Base-by-base conservation (phyloP, 257 asterid species). In the Gynochthodes officinalis region DNA sequence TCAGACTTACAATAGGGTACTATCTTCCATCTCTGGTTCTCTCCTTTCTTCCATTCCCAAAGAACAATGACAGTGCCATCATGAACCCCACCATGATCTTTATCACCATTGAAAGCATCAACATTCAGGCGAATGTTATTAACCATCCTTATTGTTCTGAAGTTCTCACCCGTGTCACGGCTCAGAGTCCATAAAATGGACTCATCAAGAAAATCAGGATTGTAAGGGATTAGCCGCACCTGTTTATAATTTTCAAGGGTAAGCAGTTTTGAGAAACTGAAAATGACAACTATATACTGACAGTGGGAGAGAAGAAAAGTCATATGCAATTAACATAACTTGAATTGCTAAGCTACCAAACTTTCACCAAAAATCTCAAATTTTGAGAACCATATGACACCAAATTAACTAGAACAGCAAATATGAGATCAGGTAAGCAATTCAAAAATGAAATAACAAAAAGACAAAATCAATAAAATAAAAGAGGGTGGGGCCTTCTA, bases 1-100 rank as follows among this genome's bases (percentile, higher is more conserved):
- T n/a, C 69, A 70, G 80, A 85, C 95, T 88, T 83, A 92, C 98
- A 92, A 77, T 83, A 71, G 48, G 84, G 92, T 54, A 82, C 81
- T 60, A 92, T 90, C 85, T 82, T 90, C 97, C 98, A 92, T 13
- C 95, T 93, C 72, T 92, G 98, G 69, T 91, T 89, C 2, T n/a
- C n/a, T n/a, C n/a, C n/a, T n/a, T n/a, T n/a, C n/a, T n/a, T n/a
- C n/a, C n/a, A n/a, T n/a, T n/a, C n/a, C n/a, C n/a, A n/a, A n/a
- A n/a, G n/a, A n/a, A n/a, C n/a, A n/a, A n/a, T n/a, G n/a, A n/a
- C n/a, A n/a, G n/a, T n/a, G n/a, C n/a, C n/a, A n/a, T n/a, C n/a
- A n/a, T n/a, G n/a, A n/a, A n/a, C n/a, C n/a, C n/a, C n/a, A n/a
- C n/a, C n/a, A n/a, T n/a, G n/a, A n/a, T n/a, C n/a, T n/a, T n/a